Conservation (phyloP, 345 rosid species). For the Hibiscus tridactylites region DNA sequence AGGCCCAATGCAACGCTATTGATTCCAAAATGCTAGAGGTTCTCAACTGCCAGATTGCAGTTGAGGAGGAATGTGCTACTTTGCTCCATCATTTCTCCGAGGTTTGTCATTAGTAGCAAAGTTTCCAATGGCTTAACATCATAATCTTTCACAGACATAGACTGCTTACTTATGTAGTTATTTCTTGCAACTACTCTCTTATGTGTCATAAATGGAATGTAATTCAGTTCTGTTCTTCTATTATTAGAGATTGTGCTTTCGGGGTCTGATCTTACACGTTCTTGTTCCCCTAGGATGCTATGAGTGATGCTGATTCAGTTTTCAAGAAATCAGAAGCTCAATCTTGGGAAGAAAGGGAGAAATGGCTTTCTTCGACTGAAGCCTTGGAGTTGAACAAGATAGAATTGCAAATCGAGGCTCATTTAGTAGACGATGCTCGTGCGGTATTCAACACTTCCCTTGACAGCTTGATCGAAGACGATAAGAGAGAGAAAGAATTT, state of each 20-base stretch:
- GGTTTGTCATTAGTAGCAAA: conserved; percentile 25
- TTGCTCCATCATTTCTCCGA: conserved; percentile 45
- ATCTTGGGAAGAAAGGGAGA: conserved; percentile 39
- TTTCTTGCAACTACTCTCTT: neutral
- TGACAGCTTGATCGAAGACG: conserved; percentile 46
- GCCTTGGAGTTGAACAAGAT: conserved; percentile 55
- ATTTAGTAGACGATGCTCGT: conserved; percentile 48
- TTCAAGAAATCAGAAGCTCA: conserved; percentile 34
- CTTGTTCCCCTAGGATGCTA: conserved; percentile 46
- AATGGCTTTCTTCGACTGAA: conserved; percentile 58
- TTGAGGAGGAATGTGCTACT: conserved; percentile 66
- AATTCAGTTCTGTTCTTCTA: neutral
- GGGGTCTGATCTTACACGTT: neutral
- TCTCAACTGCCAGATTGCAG: conserved; percentile 51
- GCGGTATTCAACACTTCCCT: conserved; percentile 34
- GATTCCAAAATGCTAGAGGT: conserved; percentile 56
- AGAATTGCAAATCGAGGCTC: conserved; percentile 56
- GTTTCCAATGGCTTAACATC: neutral
- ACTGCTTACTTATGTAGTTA: neutral
- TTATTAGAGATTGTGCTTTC: neutral
- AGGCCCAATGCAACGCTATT: conserved; percentile 51
- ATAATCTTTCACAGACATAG: neutral
- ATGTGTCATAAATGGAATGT: neutral
- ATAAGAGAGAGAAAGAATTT: conserved; percentile 42
- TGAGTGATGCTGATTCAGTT: conserved; percentile 38